Conservation (phyloP, 2,329 filamentous ascomycete genomes). For the Sclerotinia glacialis region DNA sequence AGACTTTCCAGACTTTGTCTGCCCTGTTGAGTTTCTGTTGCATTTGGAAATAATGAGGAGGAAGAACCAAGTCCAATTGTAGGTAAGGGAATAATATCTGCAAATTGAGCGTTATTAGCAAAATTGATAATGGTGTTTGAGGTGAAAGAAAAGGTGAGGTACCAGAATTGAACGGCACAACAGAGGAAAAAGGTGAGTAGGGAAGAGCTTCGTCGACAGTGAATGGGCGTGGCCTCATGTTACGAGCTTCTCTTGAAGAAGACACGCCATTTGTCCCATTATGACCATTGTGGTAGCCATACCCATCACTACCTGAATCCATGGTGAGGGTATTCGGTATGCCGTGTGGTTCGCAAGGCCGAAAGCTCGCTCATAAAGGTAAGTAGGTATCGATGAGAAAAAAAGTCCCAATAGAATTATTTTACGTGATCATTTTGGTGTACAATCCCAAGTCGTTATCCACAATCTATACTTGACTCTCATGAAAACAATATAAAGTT, state of each 20-base stretch:
- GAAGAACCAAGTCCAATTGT: constrained; percentile 54
- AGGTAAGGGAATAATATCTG: constrained; percentile 66
- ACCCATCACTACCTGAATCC: constrained; percentile 15
- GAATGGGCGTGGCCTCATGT: constrained; percentile 46
- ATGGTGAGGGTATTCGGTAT: constrained; percentile 7
- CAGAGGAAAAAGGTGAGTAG: constrained; percentile 78
- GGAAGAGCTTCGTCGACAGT: constrained; percentile 73
- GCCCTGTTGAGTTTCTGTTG: constrained; percentile 52
- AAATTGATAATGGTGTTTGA: constrained; percentile 14
- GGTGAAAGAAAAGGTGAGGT: constrained; percentile 11
- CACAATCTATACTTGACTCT: neutral
- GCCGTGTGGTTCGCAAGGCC: constrained; percentile 4
- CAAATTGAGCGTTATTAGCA: constrained; percentile 28
- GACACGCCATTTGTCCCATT: constrained; percentile 8
- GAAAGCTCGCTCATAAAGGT: neutral
- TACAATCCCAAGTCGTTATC: neutral
- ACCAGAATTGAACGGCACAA: constrained; percentile 77
- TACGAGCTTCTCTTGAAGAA: neutral
- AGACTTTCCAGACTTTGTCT: constrained; percentile 61
- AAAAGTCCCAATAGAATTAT: neutral
- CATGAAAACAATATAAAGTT: neutral
- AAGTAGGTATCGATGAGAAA: neutral
- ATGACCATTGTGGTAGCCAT: constrained; percentile 11
- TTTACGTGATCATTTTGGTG: constrained; percentile 10
- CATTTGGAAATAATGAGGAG: constrained; percentile 50